These are phyloP conservation scores for Exophiala calicioides DNA, from an alignment of 2,329 filamentous ascomycete species.

Conservation along the genomic window DNA sequence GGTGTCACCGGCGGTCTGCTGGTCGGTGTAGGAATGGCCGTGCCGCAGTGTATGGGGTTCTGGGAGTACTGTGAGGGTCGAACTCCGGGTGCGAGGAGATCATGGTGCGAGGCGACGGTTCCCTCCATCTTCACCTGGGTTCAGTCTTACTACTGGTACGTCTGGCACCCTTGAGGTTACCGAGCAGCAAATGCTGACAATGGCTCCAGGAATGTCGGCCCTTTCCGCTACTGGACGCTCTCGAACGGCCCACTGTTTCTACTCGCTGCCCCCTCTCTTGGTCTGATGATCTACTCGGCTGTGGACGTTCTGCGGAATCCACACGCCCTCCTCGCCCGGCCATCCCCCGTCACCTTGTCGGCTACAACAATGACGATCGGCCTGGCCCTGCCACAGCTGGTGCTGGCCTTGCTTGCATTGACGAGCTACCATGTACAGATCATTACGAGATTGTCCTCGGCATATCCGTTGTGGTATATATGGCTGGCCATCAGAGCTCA, in stretches of 20 bases:
- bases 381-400: constrained; percentile 70
- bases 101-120: constrained; percentile 73
- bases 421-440: constrained; percentile 92
- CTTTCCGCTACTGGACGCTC: constrained; percentile 85
- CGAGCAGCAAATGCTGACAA: constrained; percentile 25
- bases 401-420: constrained; percentile 70
- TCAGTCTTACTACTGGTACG: constrained; percentile 85
- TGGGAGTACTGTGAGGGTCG: constrained; percentile 62
- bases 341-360: not conserved
- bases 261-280: constrained; percentile 75
- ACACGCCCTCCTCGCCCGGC: not conserved
- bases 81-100: constrained; percentile 44
- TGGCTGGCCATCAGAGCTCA: constrained; percentile 53
- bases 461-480: constrained; percentile 87
- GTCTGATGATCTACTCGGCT: constrained; percentile 65
- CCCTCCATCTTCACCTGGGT: constrained; percentile 93
- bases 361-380: constrained; percentile 35
- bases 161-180: constrained; percentile 13
- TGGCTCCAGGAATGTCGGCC: constrained; percentile 74
- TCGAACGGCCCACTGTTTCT: constrained; percentile 86
- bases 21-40: constrained; percentile 65
- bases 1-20: constrained; percentile 67
- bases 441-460: constrained; percentile 83
- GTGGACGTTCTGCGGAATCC: constrained; percentile 18
- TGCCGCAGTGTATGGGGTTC: constrained; percentile 78